Base-by-base conservation (phyloP, 495 filamentous ascomycete species). In the Xylaria bambusicola region DNA sequence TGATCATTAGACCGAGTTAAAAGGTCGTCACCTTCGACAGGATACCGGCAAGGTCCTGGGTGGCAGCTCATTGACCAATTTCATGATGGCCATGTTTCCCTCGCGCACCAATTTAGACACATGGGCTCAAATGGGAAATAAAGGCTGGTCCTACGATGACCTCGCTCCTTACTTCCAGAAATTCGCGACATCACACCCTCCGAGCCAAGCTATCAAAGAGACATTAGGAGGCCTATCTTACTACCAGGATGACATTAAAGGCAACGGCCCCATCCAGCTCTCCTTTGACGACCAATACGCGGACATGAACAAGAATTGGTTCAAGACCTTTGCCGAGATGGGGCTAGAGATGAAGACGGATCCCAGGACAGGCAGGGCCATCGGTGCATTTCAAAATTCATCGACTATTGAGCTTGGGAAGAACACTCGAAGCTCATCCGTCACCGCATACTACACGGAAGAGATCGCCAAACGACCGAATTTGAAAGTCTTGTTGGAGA, bases 21-120 rank as follows among this genome's bases (percentile, higher is more conserved):
- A 73, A 56, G 69, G 70, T 65, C 68, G 71, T 3, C 58, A 50
- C 40, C 56, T 76, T 56, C 70, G 62, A 60, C 71, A 78, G 60
- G 63, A 77, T 1, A 81, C 80, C 2, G 84, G 84, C n/a, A 83
- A 81, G 64, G 70, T 78, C 51, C 70, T 86, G 2, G 85, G 84
- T 12, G 85, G 85, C 12, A 79, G 77, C 24, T 82, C 79, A 10
- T 76, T 73, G 2, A 71, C 86, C 60, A 88, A 87, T 54, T 80
- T 79, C 48, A 71, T 77, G 53, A 77, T 80, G 62, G 76, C 74
- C 62, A 74, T 81, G 13, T 73, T 79, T 41, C 71, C 73, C 7
- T 76, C 77, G 0, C 69, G 68, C 12, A 73, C 65, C 1, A 74
- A 70, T 17, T 70, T 85, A n/a, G 75, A 85, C 56, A 72, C 77